A percentile compares a stretch with the other conserved stretches of the same genome.
Conservation (phyloP, 1,284 basidiomycete species). For the Puccinia horiana region DNA sequence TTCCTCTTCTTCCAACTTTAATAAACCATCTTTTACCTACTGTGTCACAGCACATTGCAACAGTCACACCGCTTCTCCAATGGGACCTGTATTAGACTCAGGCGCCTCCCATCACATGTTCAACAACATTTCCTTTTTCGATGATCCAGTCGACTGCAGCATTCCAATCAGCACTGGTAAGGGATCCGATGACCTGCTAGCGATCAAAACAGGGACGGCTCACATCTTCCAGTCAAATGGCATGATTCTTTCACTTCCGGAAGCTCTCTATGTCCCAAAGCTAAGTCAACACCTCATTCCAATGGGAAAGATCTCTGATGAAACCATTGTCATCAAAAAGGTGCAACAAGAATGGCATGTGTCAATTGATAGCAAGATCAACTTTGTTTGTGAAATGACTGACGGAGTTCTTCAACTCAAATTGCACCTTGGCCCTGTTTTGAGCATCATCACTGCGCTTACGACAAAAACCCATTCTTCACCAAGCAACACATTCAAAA, state of each 20-base stretch:
- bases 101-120: conserved; percentile 15
- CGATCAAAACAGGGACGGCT: not conserved
- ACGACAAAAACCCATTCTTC: not conserved
- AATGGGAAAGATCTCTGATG: not conserved
- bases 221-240: not conserved
- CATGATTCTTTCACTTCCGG: not conserved
- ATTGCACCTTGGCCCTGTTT: not conserved
- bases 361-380: not conserved
- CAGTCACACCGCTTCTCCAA: no score
- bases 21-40: not conserved
- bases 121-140: not conserved
- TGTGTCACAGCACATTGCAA: no score
- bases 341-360: not conserved
- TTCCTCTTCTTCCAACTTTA: no score
- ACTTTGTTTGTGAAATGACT: not conserved
- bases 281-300: not conserved
- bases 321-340: not conserved
- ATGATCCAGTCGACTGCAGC: not conserved
- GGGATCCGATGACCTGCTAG: not conserved
- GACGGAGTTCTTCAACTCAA: not conserved
- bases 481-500: not conserved
- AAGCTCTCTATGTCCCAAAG: not conserved
- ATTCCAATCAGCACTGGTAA: not conserved
- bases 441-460: not conserved
- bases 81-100: not conserved